Conservation (phyloP, 805 yeast genomes). For the Kodamaea fukazawae region DNA sequence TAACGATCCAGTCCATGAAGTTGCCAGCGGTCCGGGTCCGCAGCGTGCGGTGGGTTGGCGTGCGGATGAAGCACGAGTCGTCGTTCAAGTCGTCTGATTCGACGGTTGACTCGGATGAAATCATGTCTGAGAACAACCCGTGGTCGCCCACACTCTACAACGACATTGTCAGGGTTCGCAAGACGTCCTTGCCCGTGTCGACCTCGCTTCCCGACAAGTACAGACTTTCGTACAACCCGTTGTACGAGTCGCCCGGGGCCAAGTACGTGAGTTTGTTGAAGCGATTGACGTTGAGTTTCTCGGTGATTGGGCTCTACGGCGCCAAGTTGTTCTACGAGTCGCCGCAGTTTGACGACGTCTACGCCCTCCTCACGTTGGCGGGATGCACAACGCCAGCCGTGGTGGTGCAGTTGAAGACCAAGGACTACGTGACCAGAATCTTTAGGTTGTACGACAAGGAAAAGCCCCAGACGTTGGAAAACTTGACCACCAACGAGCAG, state of each 20-base stretch:
- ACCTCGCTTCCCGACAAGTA: slow-evolving; percentile 50
- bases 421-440: slow-evolving; percentile 68
- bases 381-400: slow-evolving; percentile 58
- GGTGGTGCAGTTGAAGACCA: slow-evolving; percentile 48
- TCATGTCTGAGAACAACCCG: slow-evolving; percentile 41
- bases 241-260: slow-evolving; percentile 63
- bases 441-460: slow-evolving; percentile 65
- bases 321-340: slow-evolving; percentile 58
- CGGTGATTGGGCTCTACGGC: slow-evolving; percentile 57
- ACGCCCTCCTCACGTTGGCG: slow-evolving; percentile 44
- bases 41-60: background rate
- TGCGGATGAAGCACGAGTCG: slow-evolving; percentile 16
- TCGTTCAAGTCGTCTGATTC: slow-evolving; percentile 28
- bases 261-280: slow-evolving; percentile 62
- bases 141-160: slow-evolving; percentile 45
- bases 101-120: slow-evolving; percentile 41
- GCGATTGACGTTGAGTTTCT: slow-evolving; percentile 59
- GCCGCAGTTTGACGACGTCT: slow-evolving; percentile 49
- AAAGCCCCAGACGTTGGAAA: slow-evolving; percentile 62
- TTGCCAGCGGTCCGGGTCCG: too few relatives aligned
- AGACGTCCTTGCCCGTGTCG: slow-evolving; percentile 31
- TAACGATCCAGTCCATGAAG: too few relatives aligned
- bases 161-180: slow-evolving; percentile 43
- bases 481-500: slow-evolving; percentile 58
- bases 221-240: slow-evolving; percentile 57